Evolutionary conservation across 1,284 basidiomycete genomes (phyloP), one percentile per base, ranked within the genome.

Genomic region (Fomitopsis palustris): DNA sequence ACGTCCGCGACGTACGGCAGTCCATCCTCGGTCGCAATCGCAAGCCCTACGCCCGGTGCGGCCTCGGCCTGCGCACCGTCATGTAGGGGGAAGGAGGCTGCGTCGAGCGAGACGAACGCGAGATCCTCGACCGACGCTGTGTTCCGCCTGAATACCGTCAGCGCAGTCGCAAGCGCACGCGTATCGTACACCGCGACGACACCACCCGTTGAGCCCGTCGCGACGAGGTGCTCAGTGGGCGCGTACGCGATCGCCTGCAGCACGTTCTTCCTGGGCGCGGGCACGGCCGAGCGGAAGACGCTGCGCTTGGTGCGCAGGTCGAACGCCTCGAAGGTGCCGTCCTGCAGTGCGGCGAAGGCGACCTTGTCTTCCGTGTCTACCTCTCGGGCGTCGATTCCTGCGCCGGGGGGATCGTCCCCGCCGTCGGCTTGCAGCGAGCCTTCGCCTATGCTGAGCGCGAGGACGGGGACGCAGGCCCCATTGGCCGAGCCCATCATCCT

Each of bases 121-220:
- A 92, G 61, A 56, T 81, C 81, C 64, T 86, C 84, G 17, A 92
- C 77, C 0, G 77, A 76, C 2, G 84, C 79, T 21, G 78, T 77
- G 64, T 83, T 85, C 19, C 88, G 77, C 52, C 72, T 71, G 65
- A 90, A 85, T 0, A 77, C 70, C 0, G 75, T 73, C 31, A 86
- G 60, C 0, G 80, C 75, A 0, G 62, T 63, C 1, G 61, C 54
- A 17, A 86, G 71, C 1, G 72, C 65, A 12, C 80, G 77, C 1
- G 80, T 77, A 64, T 87, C 83, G 65, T 85, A 86, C 1, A 92
- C 62, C 6, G 77, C 74, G 0, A 88, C 78, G 4, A 86, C 66
- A 0, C 91, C 92, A n/a, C 74, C 74, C 0, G 75, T 70, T n/a
- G 85, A 82, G 0, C 89, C 90, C 2, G 86, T 86, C 0, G 82